Evolutionary conservation across 371 early-diverging fungal species (phyloP).

Genomic region (Apophysomyces sp.): DNA sequence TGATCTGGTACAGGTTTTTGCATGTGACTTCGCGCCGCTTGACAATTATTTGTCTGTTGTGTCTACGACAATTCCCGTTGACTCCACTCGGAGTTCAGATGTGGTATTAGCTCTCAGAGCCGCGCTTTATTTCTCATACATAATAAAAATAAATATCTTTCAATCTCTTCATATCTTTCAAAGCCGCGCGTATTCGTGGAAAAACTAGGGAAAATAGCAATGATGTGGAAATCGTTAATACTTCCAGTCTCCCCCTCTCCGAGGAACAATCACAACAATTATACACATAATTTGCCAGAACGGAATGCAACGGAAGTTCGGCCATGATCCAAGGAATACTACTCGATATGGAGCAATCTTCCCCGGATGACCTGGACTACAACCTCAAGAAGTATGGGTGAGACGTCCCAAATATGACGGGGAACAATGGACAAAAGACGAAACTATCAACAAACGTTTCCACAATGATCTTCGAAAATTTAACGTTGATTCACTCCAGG

Average conservation of each 20-base stretch:
- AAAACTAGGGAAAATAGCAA: background rate
- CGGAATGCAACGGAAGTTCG: background rate
- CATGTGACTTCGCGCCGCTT: too few relatives aligned
- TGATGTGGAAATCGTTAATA: too few relatives aligned
- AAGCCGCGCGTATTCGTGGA: background rate
- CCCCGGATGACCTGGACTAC: background rate
- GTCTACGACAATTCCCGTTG: background rate
- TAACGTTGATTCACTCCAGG: background rate
- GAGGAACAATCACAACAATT: too few relatives aligned
- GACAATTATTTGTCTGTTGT: too few relatives aligned
- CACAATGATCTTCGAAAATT: background rate
- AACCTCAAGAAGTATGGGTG: background rate
- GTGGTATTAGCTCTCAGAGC: background rate
- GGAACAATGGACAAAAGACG: constrained; percentile 2
- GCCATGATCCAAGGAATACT: background rate
- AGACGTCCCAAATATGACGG: background rate
- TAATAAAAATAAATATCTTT: background rate
- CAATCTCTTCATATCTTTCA: background rate
- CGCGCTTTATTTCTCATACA: background rate
- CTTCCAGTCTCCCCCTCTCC: too few relatives aligned
- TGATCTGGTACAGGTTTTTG: too few relatives aligned
- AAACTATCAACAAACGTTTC: constrained; percentile 6
- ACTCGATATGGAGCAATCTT: background rate
- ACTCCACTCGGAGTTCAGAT: background rate
- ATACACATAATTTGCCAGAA: background rate